A percentile compares a stretch with the other conserved stretches of the same genome.
Evolutionary conservation across 441 rosid species (phyloP).

Genomic region (Gossypium davidsonii): DNA sequence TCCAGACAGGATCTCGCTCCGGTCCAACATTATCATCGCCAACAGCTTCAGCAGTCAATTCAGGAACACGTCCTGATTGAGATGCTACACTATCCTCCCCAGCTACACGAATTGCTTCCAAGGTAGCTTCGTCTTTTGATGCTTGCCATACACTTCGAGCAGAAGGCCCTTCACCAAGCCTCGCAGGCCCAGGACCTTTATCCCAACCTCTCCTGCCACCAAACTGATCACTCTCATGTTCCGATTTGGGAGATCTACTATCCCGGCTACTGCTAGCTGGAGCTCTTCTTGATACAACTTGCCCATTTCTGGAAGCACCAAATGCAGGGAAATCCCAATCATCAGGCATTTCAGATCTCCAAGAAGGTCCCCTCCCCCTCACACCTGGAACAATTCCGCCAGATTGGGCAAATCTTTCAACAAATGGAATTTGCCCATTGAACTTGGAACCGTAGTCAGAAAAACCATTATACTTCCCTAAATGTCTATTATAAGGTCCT

Average conservation of each 20-base stretch:
- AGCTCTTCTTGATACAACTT: conserved; percentile 52
- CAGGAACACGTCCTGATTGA: conserved; percentile 64
- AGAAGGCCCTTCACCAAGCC: conserved; percentile 97
- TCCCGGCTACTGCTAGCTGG: conserved; percentile 44
- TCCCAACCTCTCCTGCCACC: conserved; percentile 84
- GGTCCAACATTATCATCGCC: conserved; percentile 65
- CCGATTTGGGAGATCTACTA: conserved; percentile 62
- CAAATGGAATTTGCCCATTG: conserved; percentile 51
- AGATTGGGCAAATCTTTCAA: conserved; percentile 68
- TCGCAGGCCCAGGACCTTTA: conserved; percentile 57
- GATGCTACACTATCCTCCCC: conserved; percentile 70
- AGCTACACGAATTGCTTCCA: conserved; percentile 94
- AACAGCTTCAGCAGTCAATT: conserved; percentile 70
- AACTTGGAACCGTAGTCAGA: conserved; percentile 63
- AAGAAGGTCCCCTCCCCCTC: conserved; percentile 66
- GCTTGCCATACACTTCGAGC: conserved; percentile 99
- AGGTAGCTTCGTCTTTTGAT: conserved; percentile 93
- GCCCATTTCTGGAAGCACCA: conserved; percentile 70
- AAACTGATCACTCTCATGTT: conserved; percentile 58
- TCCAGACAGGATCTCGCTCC: conserved; percentile 79
- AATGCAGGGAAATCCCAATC: conserved; percentile 62
- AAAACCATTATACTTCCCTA: conserved; percentile 65
- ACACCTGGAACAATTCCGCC: conserved; percentile 54
- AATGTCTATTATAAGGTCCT: conserved; percentile 47
- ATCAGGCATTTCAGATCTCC: conserved; percentile 74